Evolutionary conservation across 1,284 basidiomycete genomes (phyloP).

Genomic region (Coriolopsis trogii): DNA sequence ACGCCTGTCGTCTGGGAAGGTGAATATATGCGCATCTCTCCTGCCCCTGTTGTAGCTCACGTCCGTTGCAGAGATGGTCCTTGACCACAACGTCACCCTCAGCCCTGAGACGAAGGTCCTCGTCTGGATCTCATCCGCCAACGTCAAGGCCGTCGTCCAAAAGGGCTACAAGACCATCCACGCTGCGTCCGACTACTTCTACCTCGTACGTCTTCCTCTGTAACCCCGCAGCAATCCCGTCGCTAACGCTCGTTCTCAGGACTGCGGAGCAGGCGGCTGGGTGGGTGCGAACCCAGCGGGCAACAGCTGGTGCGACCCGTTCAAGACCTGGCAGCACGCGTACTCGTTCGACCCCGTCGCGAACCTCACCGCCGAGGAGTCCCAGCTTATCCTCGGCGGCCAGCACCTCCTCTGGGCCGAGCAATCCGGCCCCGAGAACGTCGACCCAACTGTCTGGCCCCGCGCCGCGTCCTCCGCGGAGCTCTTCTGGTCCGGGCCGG

Average conservation of each 20-base stretch:
- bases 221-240: background rate
- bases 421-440: conserved; percentile 69
- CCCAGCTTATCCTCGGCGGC: conserved; percentile 66
- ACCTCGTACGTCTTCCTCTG: conserved; percentile 44
- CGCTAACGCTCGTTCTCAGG: conserved; percentile 41
- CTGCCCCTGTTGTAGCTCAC: too few relatives aligned
- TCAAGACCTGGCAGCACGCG: conserved; percentile 76
- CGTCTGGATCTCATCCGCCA: conserved; percentile 58
- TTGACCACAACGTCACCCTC: conserved; percentile 65
- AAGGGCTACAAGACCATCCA: conserved; percentile 55
- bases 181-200: conserved; percentile 61
- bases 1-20: conserved; percentile 76
- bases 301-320: conserved; percentile 71
- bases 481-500: conserved; percentile 79
- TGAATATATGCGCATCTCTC: conserved; percentile 21
- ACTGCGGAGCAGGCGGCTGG: conserved; percentile 84
- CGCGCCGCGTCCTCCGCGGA: conserved; percentile 80
- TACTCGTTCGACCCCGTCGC: conserved; percentile 77
- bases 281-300: conserved; percentile 56
- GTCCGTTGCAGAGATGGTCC: conserved; percentile 69
- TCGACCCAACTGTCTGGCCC: conserved; percentile 80
- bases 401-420: conserved; percentile 81
- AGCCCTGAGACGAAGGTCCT: conserved; percentile 71
- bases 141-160: conserved; percentile 47
- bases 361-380: conserved; percentile 53